These are phyloP conservation scores for Mycena chlorophos DNA, from an alignment of 768 basidiomycete genomes.

Conservation along the genomic window DNA sequence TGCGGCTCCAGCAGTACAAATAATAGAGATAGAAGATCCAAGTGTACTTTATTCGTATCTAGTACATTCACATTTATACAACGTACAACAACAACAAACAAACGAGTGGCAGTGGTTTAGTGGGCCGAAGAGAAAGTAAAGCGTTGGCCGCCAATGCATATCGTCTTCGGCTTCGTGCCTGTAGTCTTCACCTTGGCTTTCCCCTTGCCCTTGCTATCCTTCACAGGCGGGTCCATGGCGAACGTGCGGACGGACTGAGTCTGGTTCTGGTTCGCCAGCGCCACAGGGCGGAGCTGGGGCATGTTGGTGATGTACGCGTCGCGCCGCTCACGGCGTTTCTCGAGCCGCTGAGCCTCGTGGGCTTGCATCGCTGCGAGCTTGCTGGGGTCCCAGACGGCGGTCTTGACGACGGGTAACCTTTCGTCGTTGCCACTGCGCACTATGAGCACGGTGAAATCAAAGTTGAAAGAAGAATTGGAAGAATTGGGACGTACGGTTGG, in stretches of 20 bases:
- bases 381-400: neutral
- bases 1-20: slow-evolving; percentile 59
- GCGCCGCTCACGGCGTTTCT: neutral
- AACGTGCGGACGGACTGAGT: too few relatives aligned
- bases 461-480: neutral
- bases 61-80: too few relatives aligned
- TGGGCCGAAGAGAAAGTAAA: neutral
- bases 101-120: too few relatives aligned
- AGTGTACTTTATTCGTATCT: too few relatives aligned
- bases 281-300: too few relatives aligned
- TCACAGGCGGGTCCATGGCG: too few relatives aligned
- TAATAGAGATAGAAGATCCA: slow-evolving; percentile 22
- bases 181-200: neutral
- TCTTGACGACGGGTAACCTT: neutral
- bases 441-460: neutral
- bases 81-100: too few relatives aligned
- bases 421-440: neutral
- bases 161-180: neutral
- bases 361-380: neutral
- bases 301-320: neutral
- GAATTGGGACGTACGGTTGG: neutral
- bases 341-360: neutral
- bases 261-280: too few relatives aligned
- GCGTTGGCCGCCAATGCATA: neutral
- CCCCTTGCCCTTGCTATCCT: neutral